Base-by-base conservation (phyloP, 441 rosid species). In the Pelargonium myrrhifolium region DNA sequence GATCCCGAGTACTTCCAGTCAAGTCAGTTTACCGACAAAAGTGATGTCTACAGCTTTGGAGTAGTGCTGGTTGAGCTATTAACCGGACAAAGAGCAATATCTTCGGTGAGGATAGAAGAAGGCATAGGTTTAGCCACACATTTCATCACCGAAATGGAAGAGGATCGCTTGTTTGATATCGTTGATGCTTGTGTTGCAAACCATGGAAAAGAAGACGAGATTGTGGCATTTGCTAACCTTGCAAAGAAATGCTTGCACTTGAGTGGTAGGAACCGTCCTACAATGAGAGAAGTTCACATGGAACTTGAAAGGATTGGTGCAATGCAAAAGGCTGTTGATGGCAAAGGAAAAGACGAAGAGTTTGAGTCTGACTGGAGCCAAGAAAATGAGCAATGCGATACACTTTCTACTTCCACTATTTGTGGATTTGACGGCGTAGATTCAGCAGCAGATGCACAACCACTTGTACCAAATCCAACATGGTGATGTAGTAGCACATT, bases 261-360 rank as follows among this genome's bases (percentile, higher is more conserved):
- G 49, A 37, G 15, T 20, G 67, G 67, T 1, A 64, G 67, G 11
- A 37, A 64, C 49, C 53, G 67, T 1, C 67, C 67, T 17, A 40
- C 67, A 0, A 64, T 64, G 67, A 40, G 9, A 64, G 53, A 64
- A 64, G 67, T 64, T 7, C 9, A 9, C 9, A 42, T 20, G 24
- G 67, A 64, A 4, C 20, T 64, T 28, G 67, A 64, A 12, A 35
- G 37, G 17, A 76, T 76, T 47, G n/a, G n/a, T n/a, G n/a, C n/a
- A n/a, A n/a, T n/a, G 31, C 3, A 26, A 26, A 26, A 26, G 31
- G 31, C 3, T 26, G 2, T 26, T 26, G 31, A 26, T 26, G 31
- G 31, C 3, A 4, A 26, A 26, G 31, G 31, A 26, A 26, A 26
- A 26, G 3, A 26, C 31, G 31, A 26, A 26, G 31, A 26, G 3